Evolutionary conservation across 305 asterid species (phyloP).

Genomic region (Solanum hybrid): DNA sequence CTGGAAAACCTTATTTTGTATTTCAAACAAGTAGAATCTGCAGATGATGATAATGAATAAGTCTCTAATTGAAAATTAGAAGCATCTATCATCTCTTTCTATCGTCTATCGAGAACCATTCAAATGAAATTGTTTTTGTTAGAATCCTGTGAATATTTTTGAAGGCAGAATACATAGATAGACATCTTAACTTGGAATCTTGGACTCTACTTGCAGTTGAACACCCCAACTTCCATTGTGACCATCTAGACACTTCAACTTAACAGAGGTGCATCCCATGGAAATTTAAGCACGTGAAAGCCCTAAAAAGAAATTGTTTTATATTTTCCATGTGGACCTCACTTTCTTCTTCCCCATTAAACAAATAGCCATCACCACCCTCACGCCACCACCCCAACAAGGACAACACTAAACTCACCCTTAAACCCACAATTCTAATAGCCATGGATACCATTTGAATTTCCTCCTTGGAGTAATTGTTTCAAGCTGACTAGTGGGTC

Average conservation of each 20-base stretch:
- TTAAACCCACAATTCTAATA: neutral
- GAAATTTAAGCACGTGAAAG: neutral
- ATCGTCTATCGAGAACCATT: neutral
- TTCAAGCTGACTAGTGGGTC: slow-evolving; percentile 22
- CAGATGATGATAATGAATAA: neutral
- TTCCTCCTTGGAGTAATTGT: slow-evolving; percentile 10
- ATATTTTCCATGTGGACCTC: neutral
- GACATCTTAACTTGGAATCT: neutral
- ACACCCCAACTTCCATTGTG: neutral
- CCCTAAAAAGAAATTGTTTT: neutral
- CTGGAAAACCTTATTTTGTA: neutral
- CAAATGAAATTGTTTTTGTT: neutral
- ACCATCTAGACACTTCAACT: neutral
- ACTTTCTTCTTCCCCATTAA: neutral
- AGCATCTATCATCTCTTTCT: neutral
- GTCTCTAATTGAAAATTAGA: neutral
- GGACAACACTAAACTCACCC: neutral
- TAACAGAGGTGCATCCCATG: neutral
- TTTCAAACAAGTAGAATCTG: neutral
- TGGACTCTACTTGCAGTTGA: neutral
- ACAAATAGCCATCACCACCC: neutral
- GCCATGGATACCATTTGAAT: neutral
- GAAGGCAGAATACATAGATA: neutral
- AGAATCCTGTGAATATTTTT: neutral
- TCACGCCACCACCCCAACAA: neutral